Conservation (phyloP, 805 yeast species). For the Starmera pachycereana region DNA sequence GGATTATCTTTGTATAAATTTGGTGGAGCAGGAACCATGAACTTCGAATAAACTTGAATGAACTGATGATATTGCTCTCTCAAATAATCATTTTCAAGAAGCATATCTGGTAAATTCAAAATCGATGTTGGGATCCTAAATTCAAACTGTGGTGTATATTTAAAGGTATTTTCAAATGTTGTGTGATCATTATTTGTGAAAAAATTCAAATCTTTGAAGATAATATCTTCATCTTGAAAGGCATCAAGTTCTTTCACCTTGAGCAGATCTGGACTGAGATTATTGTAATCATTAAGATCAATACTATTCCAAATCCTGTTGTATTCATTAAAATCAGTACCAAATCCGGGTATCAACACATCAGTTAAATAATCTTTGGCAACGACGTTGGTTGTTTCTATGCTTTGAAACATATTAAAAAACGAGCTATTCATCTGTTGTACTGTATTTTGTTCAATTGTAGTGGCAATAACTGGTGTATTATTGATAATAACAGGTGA, state of each 20-base stretch:
- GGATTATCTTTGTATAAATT: constrained; percentile 50
- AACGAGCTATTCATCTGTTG: background rate
- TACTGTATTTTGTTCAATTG: background rate
- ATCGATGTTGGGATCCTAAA: too few relatives aligned
- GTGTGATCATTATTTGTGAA: too few relatives aligned
- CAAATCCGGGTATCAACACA: background rate
- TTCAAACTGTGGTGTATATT: too few relatives aligned
- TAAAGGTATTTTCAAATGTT: too few relatives aligned
- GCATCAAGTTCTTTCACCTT: too few relatives aligned
- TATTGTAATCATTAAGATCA: too few relatives aligned
- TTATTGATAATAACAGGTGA: background rate
- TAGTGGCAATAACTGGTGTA: constrained; percentile 1
- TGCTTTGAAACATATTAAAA: background rate
- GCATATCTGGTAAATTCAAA: constrained; percentile 40
- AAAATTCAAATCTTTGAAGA: too few relatives aligned
- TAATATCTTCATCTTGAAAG: too few relatives aligned
- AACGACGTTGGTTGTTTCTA: background rate
- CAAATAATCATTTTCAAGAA: constrained; percentile 49
- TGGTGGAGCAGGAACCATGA: constrained; percentile 58
- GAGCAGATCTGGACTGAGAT: too few relatives aligned
- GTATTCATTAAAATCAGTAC: too few relatives aligned
- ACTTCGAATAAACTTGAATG: constrained; percentile 46
- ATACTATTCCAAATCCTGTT: too few relatives aligned
- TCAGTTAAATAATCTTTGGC: background rate
- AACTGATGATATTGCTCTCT: constrained; percentile 54